Percentiles rank a stretch among this genome's conserved stretches.
Conservation (phyloP, 2,329 filamentous ascomycete species). For the Myrmaecium sp. region DNA sequence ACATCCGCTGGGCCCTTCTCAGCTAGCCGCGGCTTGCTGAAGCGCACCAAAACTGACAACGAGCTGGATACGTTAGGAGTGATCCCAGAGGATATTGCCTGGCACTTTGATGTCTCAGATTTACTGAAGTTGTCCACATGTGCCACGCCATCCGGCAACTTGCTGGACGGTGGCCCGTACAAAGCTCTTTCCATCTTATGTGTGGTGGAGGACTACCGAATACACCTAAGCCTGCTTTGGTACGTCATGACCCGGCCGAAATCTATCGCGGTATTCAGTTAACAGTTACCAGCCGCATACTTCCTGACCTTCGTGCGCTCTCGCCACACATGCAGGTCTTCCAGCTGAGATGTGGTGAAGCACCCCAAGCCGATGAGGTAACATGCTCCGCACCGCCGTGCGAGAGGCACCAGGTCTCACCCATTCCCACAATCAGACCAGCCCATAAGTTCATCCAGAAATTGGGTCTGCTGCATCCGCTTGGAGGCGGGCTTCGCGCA, state of each 20-base stretch:
- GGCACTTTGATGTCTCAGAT: conserved; percentile 14
- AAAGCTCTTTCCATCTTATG: background rate
- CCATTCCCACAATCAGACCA: conserved; percentile 15
- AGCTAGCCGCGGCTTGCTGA: too few species aligned
- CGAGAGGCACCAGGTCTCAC: conserved; percentile 6
- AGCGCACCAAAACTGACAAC: conserved; percentile 17
- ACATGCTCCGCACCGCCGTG: too few species aligned
- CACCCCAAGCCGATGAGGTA: too few species aligned
- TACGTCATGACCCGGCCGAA: too few species aligned
- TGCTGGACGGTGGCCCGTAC: background rate
- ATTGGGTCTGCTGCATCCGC: conserved; percentile 26
- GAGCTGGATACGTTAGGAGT: conserved; percentile 19
- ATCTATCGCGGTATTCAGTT: too few species aligned
- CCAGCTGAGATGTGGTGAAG: too few species aligned
- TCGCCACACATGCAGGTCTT: too few species aligned
- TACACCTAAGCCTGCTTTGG: too few species aligned
- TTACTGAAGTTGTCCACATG: background rate
- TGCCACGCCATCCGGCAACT: background rate
- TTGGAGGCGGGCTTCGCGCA: conserved; percentile 25
- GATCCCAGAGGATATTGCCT: conserved; percentile 12
- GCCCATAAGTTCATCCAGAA: conserved; percentile 21
- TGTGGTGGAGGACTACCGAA: background rate
- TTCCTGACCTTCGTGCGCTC: too few species aligned
- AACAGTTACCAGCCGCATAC: too few species aligned
- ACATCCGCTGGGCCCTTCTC: too few species aligned